These are phyloP conservation scores for Yamadazyma sp. DNA, from an alignment of 1,139 yeast genomes.

Conservation along the genomic window DNA sequence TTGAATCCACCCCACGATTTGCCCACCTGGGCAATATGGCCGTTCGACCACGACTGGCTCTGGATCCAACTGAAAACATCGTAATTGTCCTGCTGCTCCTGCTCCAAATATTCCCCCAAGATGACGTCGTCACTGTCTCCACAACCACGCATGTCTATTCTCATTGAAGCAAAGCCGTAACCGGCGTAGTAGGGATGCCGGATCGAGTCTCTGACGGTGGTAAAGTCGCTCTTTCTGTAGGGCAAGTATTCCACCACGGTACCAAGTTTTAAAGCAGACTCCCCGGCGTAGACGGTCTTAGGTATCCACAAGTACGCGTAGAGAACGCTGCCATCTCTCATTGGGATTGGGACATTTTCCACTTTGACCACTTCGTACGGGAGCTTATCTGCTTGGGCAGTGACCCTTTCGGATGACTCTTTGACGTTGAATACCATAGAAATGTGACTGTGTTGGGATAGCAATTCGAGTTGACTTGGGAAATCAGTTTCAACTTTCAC, in stretches of 20 bases:
- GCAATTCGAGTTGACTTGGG: too few relatives aligned
- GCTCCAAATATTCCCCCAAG: conserved; percentile 36
- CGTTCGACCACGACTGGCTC: conserved; percentile 40
- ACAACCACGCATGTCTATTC: conserved; percentile 45
- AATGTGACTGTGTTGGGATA: too few relatives aligned
- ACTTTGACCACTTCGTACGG: conserved; percentile 29
- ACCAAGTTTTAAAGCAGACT: conserved; percentile 23
- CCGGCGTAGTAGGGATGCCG: conserved; percentile 46
- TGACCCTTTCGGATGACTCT: conserved; percentile 21
- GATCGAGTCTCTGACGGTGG: conserved; percentile 39
- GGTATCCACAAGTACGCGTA: conserved; percentile 45
- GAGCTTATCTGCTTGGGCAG: conserved; percentile 21
- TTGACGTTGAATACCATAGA: conserved; percentile 19
- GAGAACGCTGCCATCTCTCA: conserved; percentile 32
- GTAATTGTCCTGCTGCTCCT: conserved; percentile 42
- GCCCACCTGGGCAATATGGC: conserved; percentile 43
- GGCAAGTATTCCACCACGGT: conserved; percentile 42
- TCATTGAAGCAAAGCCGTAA: conserved; percentile 38
- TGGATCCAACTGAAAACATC: conserved; percentile 41
- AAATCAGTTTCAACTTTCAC: too few relatives aligned
- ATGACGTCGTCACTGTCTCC: conserved; percentile 40
- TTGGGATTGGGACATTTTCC: conserved; percentile 29
- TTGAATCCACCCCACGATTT: conserved; percentile 50
- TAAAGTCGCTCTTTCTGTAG: conserved; percentile 41
- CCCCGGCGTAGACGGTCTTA: conserved; percentile 17